Base-by-base conservation (phyloP, 2,329 filamentous ascomycete genomes). In the Hypoxylon sp. region DNA sequence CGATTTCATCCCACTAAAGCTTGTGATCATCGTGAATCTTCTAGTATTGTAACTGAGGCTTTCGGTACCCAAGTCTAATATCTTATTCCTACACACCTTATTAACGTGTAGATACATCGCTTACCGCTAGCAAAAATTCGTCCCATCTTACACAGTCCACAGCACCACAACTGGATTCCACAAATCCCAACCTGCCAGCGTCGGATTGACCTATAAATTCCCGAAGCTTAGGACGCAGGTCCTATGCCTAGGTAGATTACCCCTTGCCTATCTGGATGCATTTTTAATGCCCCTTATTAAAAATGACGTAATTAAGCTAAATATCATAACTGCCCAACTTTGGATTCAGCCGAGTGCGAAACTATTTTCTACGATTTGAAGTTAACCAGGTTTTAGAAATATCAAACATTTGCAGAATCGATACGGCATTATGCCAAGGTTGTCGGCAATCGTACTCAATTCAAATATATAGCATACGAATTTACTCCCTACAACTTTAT, bases 1-100 rank as follows among this genome's bases (percentile, higher is more conserved):
- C 28, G 53, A 46, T 23, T 34, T 19, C 13, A 57, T 17, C 34
- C 36, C 36, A 28, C 23, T 43, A 17, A 43, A 43, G n/a, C 17
- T 43, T 19, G 38, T 7, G 17, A 43, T 21, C 38, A 17, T 21
- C 17, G 19, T 43, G 38, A 21, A 45, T 25, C 23, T 55, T 11
- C 13, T 28, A 17, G 5, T 10, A 21, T 28, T 30, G 10, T n/a
- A 45, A 43, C 51, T 19, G 10, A 19, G 17, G 14, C 7, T 43
- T 17, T 43, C 6, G 3, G 6, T 43, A n/a, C 19, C 17, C 19
- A 38, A 25, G 11, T 5, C 14, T 23, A n/a, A 21, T 9, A 25
- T 13, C 28, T 25, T 23, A 19, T 53, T 43, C 17, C 19, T 17
- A 11, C 6, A n/a, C 6, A 41, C 6, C 28, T 41, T 51, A 30